Base-by-base conservation (phyloP, 2,329 filamentous ascomycete genomes). In the Phaeoacremonium minimum region DNA sequence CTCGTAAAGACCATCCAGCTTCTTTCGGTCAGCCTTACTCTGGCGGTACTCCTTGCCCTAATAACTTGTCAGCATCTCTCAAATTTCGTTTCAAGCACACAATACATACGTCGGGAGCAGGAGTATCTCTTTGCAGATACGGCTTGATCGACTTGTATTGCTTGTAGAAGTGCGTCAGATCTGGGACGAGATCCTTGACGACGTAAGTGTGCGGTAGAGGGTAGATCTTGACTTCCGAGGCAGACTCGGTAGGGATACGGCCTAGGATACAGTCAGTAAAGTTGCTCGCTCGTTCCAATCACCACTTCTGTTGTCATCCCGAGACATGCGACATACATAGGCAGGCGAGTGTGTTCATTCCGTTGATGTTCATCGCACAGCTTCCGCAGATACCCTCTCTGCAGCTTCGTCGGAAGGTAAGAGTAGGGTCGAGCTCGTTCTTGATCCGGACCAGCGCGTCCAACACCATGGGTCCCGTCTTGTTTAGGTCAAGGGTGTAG, bases 101-200 rank as follows among this genome's bases (percentile, higher is more conserved):
- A n/a, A 9, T 26, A 26, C 85, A 62, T 77, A 94, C 87, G 60
- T 96, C 87, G 50, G 82, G 79, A 30, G 87, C 71, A 37, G 87
- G 84, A 18, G 87, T 93, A 46, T 90, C 84, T 57, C 89, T 81
- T 73, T 97, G 93, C 36, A 98, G 82, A 65, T 95, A 98, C 30
- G 93, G 93, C 82, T 97, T 95, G 71, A 98, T 96, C 13, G 90
- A 96, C 71, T 96, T 95, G 80, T 98, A 98, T 76, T 98, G 93
- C 79, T 97, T 97, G 81, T 98, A 98, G 73, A 98, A 97, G 58
- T 93, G 86, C 45, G 93, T 98, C 71, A 98, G 73, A 62, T 98
- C 93, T 41, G 93, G 91, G 20, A 98, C 93, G 45, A 98, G 81
- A 63, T 98, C 93, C 80, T 97, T 98, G 70, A 98, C 90, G 52